These are phyloP conservation scores for Chytridium lagenaria DNA, from an alignment of 371 early-diverging fungal species.

Conservation along the genomic window DNA sequence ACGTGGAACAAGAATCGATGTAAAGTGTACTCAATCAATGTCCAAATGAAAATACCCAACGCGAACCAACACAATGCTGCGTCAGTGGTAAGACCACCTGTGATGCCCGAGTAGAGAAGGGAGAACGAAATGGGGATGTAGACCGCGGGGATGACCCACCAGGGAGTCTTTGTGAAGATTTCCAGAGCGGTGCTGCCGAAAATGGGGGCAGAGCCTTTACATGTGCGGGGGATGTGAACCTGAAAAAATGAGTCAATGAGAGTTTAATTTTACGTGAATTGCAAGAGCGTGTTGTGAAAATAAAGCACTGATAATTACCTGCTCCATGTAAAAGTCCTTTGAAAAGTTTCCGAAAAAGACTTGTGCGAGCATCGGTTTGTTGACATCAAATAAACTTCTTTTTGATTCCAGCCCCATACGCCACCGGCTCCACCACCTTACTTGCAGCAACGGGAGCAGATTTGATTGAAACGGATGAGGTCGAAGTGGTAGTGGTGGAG, in stretches of 20 bases:
- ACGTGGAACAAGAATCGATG: slow-evolving; percentile 95
- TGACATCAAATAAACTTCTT: slow-evolving; percentile 82
- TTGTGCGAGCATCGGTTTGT: slow-evolving; percentile 82
- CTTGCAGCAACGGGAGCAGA: slow-evolving; percentile 4
- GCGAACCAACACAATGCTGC: slow-evolving; percentile 54
- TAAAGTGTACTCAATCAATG: slow-evolving; percentile 73
- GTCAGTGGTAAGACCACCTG: slow-evolving; percentile 36
- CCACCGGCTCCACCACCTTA: slow-evolving; percentile 17
- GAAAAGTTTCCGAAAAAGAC: slow-evolving; percentile 73
- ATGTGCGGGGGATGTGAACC: slow-evolving; percentile 88
- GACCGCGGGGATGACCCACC: slow-evolving; percentile 88
- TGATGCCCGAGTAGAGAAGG: slow-evolving; percentile 36
- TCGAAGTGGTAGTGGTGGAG: too few relatives aligned
- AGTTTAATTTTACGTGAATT: too few relatives aligned
- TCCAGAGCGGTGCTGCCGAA: slow-evolving; percentile 79
- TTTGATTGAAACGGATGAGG: too few relatives aligned
- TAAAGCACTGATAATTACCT: too few relatives aligned
- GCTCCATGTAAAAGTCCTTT: slow-evolving; percentile 83
- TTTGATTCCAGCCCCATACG: slow-evolving; percentile 38
- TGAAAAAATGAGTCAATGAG: too few relatives aligned
- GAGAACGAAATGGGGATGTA: slow-evolving; percentile 78
- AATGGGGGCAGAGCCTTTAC: slow-evolving; percentile 77
- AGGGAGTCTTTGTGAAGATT: slow-evolving; percentile 83
- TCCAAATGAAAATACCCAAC: slow-evolving; percentile 81
- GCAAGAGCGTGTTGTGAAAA: too few relatives aligned